These are phyloP conservation scores for Rhododendron ovatum DNA, from an alignment of 148 eudicot species.

Conservation along the genomic window DNA sequence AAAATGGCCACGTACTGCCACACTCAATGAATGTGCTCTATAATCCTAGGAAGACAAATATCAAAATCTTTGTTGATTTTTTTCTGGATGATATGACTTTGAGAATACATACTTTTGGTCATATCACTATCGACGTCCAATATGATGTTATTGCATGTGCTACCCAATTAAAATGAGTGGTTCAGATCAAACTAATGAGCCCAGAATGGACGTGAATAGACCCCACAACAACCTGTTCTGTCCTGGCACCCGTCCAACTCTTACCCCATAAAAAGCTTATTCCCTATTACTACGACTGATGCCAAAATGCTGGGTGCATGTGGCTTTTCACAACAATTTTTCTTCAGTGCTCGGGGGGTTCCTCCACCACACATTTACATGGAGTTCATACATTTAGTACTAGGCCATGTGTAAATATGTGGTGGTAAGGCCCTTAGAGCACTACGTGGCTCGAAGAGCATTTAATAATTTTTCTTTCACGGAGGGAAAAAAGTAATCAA, in stretches of 20 bases:
- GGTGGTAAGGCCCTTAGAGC: too few species aligned
- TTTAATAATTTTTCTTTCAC: too few species aligned
- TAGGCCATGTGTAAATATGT: too few species aligned
- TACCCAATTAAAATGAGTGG: neutral
- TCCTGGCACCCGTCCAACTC: too few species aligned
- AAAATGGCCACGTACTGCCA: too few species aligned
- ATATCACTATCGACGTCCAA: neutral
- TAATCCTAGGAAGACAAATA: neutral
- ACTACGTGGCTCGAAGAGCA: too few species aligned
- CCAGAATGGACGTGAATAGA: neutral
- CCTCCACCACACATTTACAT: neutral
- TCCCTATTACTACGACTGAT: neutral
- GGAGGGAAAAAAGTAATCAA: neutral
- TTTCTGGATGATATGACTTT: neutral
- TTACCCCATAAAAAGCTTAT: neutral
- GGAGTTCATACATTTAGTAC: too few species aligned
- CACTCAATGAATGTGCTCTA: neutral
- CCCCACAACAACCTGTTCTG: neutral
- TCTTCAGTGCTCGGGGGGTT: neutral
- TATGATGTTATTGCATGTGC: neutral
- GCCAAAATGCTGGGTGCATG: neutral
- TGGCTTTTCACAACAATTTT: neutral
- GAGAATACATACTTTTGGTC: neutral
- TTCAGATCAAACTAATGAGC: neutral
- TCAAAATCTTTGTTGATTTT: too few species aligned